Conservation (phyloP, 2,329 filamentous ascomycete genomes). For the Colletotrichum trifolii region DNA sequence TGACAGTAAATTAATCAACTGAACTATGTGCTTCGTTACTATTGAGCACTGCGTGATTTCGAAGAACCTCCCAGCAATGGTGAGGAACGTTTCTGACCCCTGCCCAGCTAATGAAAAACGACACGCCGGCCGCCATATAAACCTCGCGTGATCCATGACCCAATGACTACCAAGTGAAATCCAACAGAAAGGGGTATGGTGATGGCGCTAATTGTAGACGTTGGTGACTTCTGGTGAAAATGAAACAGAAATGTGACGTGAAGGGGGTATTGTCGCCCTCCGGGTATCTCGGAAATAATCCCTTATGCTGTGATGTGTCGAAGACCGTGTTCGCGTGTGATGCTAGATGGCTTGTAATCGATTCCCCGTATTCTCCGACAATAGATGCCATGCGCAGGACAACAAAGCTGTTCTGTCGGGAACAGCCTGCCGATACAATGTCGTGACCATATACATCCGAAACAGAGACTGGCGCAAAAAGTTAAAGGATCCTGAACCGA, state of each 20-base stretch:
- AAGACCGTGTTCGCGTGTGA: constrained; percentile 31
- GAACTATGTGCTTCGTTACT: no score
- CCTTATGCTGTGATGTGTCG: constrained; percentile 37
- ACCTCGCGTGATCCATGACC: neutral
- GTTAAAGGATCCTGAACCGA: constrained; percentile 15
- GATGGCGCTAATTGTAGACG: constrained; percentile 3
- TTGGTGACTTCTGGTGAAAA: neutral
- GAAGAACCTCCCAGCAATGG: no score
- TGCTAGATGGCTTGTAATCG: constrained; percentile 18
- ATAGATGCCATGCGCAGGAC: no score
- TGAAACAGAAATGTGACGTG: constrained; percentile 34
- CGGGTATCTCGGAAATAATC: constrained; percentile 38
- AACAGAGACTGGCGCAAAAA: neutral
- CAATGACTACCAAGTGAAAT: no score
- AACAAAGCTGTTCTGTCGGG: neutral
- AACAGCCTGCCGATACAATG: neutral
- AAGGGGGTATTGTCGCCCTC: constrained; percentile 39
- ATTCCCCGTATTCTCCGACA: neutral
- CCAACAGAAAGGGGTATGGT: constrained; percentile 21
- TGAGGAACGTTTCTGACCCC: no score
- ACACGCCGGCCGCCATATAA: neutral
- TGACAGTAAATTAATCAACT: no score
- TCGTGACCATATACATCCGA: neutral
- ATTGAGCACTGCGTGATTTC: no score
- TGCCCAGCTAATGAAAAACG: no score